Evolutionary conservation across 106 monocot genomes (phyloP).

Genomic region (Dioscorea alata): DNA sequence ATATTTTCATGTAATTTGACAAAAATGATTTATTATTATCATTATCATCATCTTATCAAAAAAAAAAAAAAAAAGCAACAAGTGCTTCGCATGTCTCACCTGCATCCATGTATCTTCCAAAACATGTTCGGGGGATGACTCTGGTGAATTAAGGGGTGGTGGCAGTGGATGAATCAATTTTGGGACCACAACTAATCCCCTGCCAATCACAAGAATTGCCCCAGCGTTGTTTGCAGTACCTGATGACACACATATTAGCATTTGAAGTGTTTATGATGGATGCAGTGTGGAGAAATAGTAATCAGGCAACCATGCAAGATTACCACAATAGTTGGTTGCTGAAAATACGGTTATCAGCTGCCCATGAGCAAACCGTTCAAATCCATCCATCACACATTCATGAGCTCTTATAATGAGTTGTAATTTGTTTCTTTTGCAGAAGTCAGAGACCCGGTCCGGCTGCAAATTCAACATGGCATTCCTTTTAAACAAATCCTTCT

Average conservation of each 20-base stretch:
- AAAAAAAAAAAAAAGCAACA: background rate
- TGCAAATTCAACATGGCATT: constrained; percentile 35
- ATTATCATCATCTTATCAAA: too few relatives aligned
- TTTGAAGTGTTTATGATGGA: background rate
- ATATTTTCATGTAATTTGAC: too few relatives aligned
- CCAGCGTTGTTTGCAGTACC: constrained; percentile 98
- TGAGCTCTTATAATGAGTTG: constrained; percentile 98
- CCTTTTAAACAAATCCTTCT: too few relatives aligned
- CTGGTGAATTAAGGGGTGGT: constrained; percentile 87
- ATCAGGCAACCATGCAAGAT: background rate
- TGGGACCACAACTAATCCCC: constrained; percentile 92
- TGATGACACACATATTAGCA: constrained; percentile 20
- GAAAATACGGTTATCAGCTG: constrained; percentile 96
- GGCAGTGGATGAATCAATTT: constrained; percentile 99
- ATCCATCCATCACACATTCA: constrained; percentile 99
- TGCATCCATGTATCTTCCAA: constrained; percentile 91
- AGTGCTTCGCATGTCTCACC: constrained; percentile 26
- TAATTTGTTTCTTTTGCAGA: constrained; percentile 87
- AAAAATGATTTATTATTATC: too few relatives aligned
- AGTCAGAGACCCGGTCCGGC: constrained; percentile 94
- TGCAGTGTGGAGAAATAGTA: background rate
- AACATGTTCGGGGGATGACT: constrained; percentile 81
- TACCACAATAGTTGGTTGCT: constrained; percentile 99
- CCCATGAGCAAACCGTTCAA: constrained; percentile 97
- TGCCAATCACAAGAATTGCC: constrained; percentile 90